Percentiles rank a stretch among this genome's conserved stretches.
These are phyloP conservation scores for Polychaeton citri DNA, from an alignment of 2,329 filamentous ascomycete genomes.

Conservation along the genomic window DNA sequence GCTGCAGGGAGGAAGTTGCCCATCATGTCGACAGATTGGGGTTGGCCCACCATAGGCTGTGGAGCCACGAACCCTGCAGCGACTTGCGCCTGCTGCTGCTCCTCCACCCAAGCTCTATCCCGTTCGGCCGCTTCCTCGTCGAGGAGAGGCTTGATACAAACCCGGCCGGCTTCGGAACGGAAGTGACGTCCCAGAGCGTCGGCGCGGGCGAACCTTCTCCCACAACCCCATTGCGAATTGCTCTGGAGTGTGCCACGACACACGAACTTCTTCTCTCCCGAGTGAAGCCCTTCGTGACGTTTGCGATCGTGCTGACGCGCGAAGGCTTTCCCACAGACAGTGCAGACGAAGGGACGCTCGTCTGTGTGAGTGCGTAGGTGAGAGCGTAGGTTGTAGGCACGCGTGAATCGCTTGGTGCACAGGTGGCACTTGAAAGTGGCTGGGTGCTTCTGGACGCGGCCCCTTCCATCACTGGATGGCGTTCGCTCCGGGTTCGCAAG, in stretches of 20 bases:
- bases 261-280: slow-evolving; percentile 96
- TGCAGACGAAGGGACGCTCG: slow-evolving; percentile 93
- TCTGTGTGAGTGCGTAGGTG: slow-evolving; percentile 95
- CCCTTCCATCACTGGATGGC: slow-evolving; percentile 41
- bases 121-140: slow-evolving; percentile 85
- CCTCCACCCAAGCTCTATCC: slow-evolving; percentile 56
- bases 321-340: slow-evolving; percentile 92
- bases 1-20: slow-evolving; percentile 70
- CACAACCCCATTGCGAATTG: slow-evolving; percentile 81
- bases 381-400: slow-evolving; percentile 90
- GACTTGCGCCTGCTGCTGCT: slow-evolving; percentile 41
- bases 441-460: slow-evolving; percentile 92
- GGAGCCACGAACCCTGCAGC: slow-evolving; percentile 24
- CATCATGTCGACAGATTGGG: slow-evolving; percentile 41
- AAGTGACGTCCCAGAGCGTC: slow-evolving; percentile 82
- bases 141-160: slow-evolving; percentile 93
- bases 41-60: slow-evolving; percentile 19
- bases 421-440: slow-evolving; percentile 91
- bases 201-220: slow-evolving; percentile 81
- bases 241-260: slow-evolving; percentile 83
- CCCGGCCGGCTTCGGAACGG: slow-evolving; percentile 82
- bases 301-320: slow-evolving; percentile 95
- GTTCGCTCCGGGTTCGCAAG: slow-evolving; percentile 81
- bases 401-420: slow-evolving; percentile 90
- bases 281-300: slow-evolving; percentile 89